Percentiles rank a stretch among this genome's conserved stretches.
These are phyloP conservation scores for Schrenkiella parvula DNA, from an alignment of 345 rosid genomes.

Conservation along the genomic window DNA sequence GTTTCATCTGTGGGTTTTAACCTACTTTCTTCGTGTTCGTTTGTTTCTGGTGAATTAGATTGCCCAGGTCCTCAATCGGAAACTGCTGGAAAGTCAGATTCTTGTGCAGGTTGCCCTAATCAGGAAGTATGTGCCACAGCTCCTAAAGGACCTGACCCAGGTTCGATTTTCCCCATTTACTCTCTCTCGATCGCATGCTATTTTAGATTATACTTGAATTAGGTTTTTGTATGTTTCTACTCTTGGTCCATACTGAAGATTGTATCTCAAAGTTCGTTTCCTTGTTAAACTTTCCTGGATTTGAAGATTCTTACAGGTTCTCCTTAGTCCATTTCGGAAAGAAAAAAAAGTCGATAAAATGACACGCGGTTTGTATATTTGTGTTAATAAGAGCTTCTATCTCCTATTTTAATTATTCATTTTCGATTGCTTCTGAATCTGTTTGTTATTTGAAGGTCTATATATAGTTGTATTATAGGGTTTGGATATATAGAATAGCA, in stretches of 20 bases:
- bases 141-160: slow-evolving; percentile 95
- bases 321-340: not conserved
- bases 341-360: too few relatives aligned
- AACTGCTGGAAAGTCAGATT: slow-evolving; percentile 70
- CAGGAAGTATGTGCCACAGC: slow-evolving; percentile 84
- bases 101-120: slow-evolving; percentile 86
- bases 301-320: not conserved
- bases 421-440: not conserved
- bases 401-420: not conserved
- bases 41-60: slow-evolving; percentile 33
- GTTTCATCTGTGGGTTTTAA: not conserved
- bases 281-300: too few relatives aligned
- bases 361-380: not conserved
- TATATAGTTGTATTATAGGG: not conserved
- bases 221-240: too few relatives aligned
- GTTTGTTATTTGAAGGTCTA: not conserved
- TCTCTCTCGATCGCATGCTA: too few relatives aligned
- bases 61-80: slow-evolving; percentile 85
- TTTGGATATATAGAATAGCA: not conserved
- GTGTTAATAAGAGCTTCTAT: not conserved
- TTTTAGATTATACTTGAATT: too few relatives aligned
- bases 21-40: not conserved
- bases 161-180: too few relatives aligned
- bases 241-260: too few relatives aligned
- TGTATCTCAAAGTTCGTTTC: too few relatives aligned